Evolutionary conservation across 192 early-diverging fungal genomes (phyloP), one percentile per base, ranked within the genome.

Genomic region (Hyaloraphidium curvatum): DNA sequence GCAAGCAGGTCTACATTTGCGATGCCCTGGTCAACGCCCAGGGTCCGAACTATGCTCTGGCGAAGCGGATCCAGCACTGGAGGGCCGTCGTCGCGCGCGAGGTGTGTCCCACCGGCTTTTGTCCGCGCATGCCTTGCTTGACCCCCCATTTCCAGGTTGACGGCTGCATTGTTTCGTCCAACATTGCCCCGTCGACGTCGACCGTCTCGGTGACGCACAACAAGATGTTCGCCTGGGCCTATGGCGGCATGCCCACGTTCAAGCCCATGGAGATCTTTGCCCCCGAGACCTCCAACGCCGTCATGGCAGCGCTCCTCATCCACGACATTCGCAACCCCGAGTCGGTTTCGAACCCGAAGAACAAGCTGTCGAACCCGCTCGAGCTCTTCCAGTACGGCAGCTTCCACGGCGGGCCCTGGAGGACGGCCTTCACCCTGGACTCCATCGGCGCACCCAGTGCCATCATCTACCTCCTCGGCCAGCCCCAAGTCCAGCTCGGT

Each of bases 31-130:
- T 54, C 7, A 17, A 33, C 19, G 37, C 11, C 5, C 53, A 54
- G 22, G 53, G 53, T 35, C 53, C 53, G 22, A 54, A 54, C 53
- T 54, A 54, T 22, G 22, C 33, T 37, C 33, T 37, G 9, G 33
- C 33, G 33, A 37, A 37, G 33, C 33, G 33, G 7, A 37, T 37
- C n/a, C 33, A 37, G n/a, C 33, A 37, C 33, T 37, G 33, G 33
- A 37, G 33, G 33, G 33, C 33, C 9, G n/a, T 37, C 9, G 33
- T 37, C n/a, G 33, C 33, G 33, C 33, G 33, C 33, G n/a, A 7
- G 9, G 33, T 37, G n/a, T n/a, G 33, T 37, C n/a, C n/a, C 33
- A 37, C n/a, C 33, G 33, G 9, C 33, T 37, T 37, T 7, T n/a
- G 33, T 7, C 33, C 33, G 7, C 33, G n/a, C n/a, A 7, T 11